Conservation (phyloP, 1,284 basidiomycete genomes). For the Ustilago sp. region DNA sequence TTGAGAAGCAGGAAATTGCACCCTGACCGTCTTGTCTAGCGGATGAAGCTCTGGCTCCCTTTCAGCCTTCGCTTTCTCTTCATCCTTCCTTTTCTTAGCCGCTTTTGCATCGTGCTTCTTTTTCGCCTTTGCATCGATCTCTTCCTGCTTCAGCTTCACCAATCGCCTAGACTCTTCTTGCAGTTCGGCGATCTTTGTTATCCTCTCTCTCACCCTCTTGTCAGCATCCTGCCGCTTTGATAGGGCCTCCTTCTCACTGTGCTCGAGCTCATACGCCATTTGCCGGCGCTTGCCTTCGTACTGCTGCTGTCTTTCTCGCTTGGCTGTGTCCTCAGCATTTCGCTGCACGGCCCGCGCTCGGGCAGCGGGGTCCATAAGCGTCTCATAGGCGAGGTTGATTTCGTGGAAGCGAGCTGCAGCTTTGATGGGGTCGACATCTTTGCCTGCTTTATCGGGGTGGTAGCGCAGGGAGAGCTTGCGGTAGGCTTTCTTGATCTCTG, state of each 20-base stretch:
- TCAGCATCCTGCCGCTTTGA: constrained; percentile 74
- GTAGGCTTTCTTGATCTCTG: constrained; percentile 84
- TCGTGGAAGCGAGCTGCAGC: constrained; percentile 85
- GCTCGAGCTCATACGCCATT: constrained; percentile 85
- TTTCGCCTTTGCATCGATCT: constrained; percentile 38
- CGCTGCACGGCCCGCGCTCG: constrained; percentile 85
- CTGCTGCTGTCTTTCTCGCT: constrained; percentile 78
- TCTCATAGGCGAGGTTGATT: constrained; percentile 84
- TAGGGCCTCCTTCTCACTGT: constrained; percentile 78
- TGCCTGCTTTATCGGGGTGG: constrained; percentile 64
- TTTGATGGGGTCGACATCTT: constrained; percentile 59
- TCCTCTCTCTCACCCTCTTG: constrained; percentile 16
- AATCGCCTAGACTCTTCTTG: constrained; percentile 48
- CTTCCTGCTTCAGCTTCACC: constrained; percentile 40
- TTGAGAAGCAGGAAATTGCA: constrained; percentile 60
- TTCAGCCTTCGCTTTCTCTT: constrained; percentile 29
- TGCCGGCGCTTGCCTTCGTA: constrained; percentile 83
- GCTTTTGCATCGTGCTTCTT: constrained; percentile 14
- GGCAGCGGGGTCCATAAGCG: constrained; percentile 84
- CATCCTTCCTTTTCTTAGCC: constrained; percentile 17
- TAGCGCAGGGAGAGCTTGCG: constrained; percentile 61
- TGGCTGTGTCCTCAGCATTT: constrained; percentile 78
- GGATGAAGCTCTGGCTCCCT: constrained; percentile 46
- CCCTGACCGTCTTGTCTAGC: constrained; percentile 51
- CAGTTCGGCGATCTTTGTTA: constrained; percentile 31